These are phyloP conservation scores for Peltaster fructicola DNA, from an alignment of 2,329 filamentous ascomycete genomes.

Conservation along the genomic window DNA sequence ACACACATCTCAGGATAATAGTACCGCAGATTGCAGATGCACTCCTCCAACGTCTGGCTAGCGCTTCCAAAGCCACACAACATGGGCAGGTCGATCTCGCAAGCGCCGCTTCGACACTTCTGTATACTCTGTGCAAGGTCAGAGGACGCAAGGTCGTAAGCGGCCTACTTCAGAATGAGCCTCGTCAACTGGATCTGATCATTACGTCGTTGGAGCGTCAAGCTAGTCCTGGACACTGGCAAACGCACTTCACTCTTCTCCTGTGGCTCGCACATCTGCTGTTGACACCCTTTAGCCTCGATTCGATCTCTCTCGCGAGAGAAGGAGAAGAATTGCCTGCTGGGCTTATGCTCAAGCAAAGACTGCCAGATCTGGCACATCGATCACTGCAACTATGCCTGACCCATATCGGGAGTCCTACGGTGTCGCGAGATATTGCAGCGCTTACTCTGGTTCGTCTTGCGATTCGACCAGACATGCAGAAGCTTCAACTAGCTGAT, in stretches of 20 bases:
- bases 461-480: conserved; percentile 77
- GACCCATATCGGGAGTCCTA: conserved; percentile 49
- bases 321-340: too few species aligned
- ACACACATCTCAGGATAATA: conserved; percentile 61
- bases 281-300: conserved; percentile 70
- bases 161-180: conserved; percentile 79
- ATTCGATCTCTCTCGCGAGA: conserved; percentile 61
- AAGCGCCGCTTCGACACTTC: conserved; percentile 55
- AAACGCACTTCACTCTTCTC: conserved; percentile 72
- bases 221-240: conserved; percentile 37
- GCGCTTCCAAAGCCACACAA: conserved; percentile 8
- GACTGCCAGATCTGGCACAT: conserved; percentile 51
- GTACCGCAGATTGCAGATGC: conserved; percentile 58
- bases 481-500: conserved; percentile 51
- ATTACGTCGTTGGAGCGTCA: conserved; percentile 29
- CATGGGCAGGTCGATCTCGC: conserved; percentile 29
- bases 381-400: conserved; percentile 55
- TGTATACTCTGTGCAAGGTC: conserved; percentile 90
- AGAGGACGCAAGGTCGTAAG: conserved; percentile 84
- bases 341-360: conserved; percentile 39
- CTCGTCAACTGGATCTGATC: conserved; percentile 65
- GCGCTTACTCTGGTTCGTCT: conserved; percentile 64
- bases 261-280: conserved; percentile 50
- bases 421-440: conserved; percentile 80
- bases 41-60: conserved; percentile 50